phyloP scores from a whole-genome alignment of 2,329 filamentous ascomycete species.

The Phyllosticta citrichinensis region DNA sequence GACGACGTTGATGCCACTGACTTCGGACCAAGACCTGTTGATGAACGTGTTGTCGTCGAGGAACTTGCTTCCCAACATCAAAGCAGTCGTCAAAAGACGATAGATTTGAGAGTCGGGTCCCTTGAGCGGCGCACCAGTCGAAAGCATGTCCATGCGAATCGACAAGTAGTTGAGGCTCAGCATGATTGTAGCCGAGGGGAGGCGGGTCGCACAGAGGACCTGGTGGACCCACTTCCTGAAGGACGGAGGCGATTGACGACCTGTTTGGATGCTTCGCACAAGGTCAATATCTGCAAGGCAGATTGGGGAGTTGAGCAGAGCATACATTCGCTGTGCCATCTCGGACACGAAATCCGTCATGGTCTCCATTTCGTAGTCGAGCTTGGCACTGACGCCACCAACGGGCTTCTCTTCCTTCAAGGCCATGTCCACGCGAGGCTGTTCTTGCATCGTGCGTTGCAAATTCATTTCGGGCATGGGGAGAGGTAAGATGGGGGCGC shows the following conservation, averaged over 20 bases:
- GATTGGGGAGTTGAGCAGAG: slow-evolving; percentile 44
- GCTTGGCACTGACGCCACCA: slow-evolving; percentile 82
- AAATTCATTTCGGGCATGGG: slow-evolving; percentile 33
- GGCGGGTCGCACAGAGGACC: slow-evolving; percentile 78
- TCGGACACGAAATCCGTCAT: slow-evolving; percentile 95
- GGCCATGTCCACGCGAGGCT: slow-evolving; percentile 30
- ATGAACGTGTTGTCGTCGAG: slow-evolving; percentile 96
- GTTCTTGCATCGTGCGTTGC: slow-evolving; percentile 24
- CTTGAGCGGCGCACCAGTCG: slow-evolving; percentile 30
- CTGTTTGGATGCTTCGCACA: slow-evolving; percentile 52
- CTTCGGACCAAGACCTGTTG: slow-evolving; percentile 93
- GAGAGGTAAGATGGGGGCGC: slow-evolving; percentile 34
- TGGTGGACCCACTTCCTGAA: slow-evolving; percentile 90
- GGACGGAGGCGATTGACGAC: slow-evolving; percentile 53
- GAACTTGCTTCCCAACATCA: slow-evolving; percentile 89
- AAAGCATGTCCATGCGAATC: slow-evolving; percentile 69
- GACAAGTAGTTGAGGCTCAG: slow-evolving; percentile 84
- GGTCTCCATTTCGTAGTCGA: slow-evolving; percentile 93
- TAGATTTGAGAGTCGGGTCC: slow-evolving; percentile 63
- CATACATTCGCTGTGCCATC: slow-evolving; percentile 69
- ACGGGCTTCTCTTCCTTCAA: slow-evolving; percentile 56
- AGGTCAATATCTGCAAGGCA: slow-evolving; percentile 54
- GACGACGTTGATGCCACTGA: slow-evolving; percentile 75
- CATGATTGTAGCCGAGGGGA: slow-evolving; percentile 84
- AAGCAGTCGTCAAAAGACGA: slow-evolving; percentile 73